Evolutionary conservation across 2,329 filamentous ascomycete species (phyloP).

Genomic region (Tricladium varicosporioides): DNA sequence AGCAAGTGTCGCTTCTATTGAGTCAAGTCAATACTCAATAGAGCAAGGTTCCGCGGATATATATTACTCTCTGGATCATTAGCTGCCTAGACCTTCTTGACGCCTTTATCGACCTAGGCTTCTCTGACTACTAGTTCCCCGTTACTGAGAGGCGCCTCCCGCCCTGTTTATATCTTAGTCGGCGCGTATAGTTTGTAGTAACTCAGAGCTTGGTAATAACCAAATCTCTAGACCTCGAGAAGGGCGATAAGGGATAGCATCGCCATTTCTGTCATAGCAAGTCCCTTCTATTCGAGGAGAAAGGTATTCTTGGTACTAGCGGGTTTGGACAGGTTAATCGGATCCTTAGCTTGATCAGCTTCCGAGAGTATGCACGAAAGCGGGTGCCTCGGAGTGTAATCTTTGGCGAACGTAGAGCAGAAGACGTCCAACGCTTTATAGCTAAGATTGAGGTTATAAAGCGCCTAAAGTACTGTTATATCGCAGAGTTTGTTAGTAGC

Average conservation of each 20-base stretch:
- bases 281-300: conserved; percentile 25
- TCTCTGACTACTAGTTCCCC: conserved; percentile 33
- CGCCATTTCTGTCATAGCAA: conserved; percentile 25
- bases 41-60: conserved; percentile 25
- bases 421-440: conserved; percentile 11
- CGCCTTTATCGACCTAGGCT: conserved; percentile 23
- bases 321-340: conserved; percentile 28
- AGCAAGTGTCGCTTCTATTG: background rate
- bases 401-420: conserved; percentile 4
- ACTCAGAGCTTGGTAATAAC: conserved; percentile 28
- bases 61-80: conserved; percentile 31
- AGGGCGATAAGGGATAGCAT: conserved; percentile 28
- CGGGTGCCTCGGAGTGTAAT: conserved; percentile 15
- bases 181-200: conserved; percentile 22
- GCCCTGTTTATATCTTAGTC: conserved; percentile 13
- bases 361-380: conserved; percentile 10
- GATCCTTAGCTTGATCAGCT: conserved; percentile 19
- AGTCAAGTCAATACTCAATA: background rate
- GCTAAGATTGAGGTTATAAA: conserved; percentile 26
- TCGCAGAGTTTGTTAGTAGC: conserved; percentile 20
- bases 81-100: conserved; percentile 24
- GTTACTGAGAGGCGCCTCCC: conserved; percentile 26
- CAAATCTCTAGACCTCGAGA: conserved; percentile 28
- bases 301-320: conserved; percentile 26
- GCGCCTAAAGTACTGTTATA: conserved; percentile 21